Base-by-base conservation (phyloP, 2,329 filamentous ascomycete species). In the Chaetoscypha palmicola region DNA sequence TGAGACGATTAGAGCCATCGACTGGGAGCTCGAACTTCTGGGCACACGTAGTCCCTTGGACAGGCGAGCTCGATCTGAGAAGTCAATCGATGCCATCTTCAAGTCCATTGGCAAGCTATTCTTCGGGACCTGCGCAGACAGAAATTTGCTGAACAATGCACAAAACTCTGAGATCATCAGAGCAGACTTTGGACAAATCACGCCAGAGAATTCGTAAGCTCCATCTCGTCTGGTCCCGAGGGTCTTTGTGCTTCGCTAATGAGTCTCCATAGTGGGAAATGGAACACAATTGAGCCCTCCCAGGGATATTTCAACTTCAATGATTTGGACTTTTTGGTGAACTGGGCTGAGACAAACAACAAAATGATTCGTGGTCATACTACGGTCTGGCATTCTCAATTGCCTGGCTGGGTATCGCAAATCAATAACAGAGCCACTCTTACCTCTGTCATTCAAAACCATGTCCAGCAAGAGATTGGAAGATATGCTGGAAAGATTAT, bases 41-140 rank as follows among this genome's bases (percentile, higher is more conserved):
- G 46, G 49, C n/a, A 23, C 36, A 16, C 42, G 20, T 12, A 38
- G 35, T 17, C 22, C 26, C 22, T 31, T 46, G 9, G 38, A 23
- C 3, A 36, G 34, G 14, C 38, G 44, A 31, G 44, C 36, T 11
- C 21, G 44, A 38, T 31, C 34, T 2, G 44, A 46, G 17, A 31
- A 32, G 17, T 74, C 72, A 63, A 67, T 81, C 50, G 70, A 79
- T 57, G 57, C 62, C 41, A 66, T 73, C 28, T 74, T 81, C 64
- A 74, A 75, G 58, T 71, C 71, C 48, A 72, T 76, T 55, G 79
- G 79, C 49, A 84, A 83, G 66, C 67, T 73, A 49, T 85, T 83
- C 65, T 75, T 73, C 42, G 81, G 81, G 49, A 72, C 71, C 5
- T 68, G 66, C 46, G 67, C 72, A 2, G 79, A 83, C 56, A 67